A percentile compares a stretch with the other conserved stretches of the same genome.
Conservation (phyloP, 192 early-diverging fungal species). For the Backusella circina region DNA sequence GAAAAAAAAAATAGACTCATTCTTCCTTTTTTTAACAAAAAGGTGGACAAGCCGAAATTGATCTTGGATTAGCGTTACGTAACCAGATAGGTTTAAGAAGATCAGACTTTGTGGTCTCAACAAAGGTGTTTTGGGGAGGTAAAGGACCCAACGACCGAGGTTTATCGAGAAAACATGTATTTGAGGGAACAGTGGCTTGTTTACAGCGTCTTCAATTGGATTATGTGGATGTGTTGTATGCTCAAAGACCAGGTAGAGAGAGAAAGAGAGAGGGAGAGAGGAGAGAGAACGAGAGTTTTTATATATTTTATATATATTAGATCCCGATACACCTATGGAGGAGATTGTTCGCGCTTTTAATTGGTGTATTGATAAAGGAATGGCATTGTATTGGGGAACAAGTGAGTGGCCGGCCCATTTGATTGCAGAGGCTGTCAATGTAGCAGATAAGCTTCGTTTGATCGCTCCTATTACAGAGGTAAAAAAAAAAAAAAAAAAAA, state of each 20-base stretch:
- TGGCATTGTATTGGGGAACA: slow-evolving; percentile 84
- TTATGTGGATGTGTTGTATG: slow-evolving; percentile 77
- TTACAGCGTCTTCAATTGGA: slow-evolving; percentile 69
- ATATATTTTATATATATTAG: not conserved
- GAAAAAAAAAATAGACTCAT: not conserved
- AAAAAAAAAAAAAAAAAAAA: not conserved
- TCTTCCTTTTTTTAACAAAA: not conserved
- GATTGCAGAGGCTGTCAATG: slow-evolving; percentile 66
- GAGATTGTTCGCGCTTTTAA: slow-evolving; percentile 86
- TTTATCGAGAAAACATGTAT: slow-evolving; percentile 80
- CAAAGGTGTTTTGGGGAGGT: slow-evolving; percentile 75
- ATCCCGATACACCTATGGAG: slow-evolving; percentile 68
- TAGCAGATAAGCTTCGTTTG: slow-evolving; percentile 65
- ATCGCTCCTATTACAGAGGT: slow-evolving; percentile 64
- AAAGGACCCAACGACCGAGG: slow-evolving; percentile 79
- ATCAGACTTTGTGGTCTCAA: slow-evolving; percentile 74
- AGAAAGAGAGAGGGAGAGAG: not conserved
- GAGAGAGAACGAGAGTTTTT: not conserved
- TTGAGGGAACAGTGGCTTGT: slow-evolving; percentile 73
- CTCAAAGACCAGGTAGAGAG: slow-evolving; percentile 66
- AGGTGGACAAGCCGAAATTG: slow-evolving; percentile 67
- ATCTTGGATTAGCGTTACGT: slow-evolving; percentile 76
- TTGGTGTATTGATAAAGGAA: slow-evolving; percentile 73
- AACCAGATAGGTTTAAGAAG: slow-evolving; percentile 64
- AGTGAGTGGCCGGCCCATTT: slow-evolving; percentile 80